Conservation (phyloP, 2,329 filamentous ascomycete genomes). For the Scedosporium minutisporum region DNA sequence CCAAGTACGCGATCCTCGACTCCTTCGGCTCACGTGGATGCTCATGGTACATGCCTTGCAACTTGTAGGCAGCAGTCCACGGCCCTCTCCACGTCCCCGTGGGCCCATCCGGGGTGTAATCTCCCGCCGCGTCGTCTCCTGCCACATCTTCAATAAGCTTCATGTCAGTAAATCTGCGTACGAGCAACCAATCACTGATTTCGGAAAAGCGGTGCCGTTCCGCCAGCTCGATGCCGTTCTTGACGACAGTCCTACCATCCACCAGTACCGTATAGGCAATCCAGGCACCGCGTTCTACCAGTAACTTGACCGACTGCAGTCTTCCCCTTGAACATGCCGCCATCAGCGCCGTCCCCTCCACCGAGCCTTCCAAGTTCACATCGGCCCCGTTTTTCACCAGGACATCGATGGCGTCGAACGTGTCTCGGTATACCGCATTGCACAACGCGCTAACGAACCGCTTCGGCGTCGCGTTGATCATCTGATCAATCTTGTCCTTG, state of each 20-base stretch:
- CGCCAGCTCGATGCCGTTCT: slow-evolving; percentile 9
- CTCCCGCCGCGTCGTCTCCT: not conserved
- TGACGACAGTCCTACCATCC: not conserved
- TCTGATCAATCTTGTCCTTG: not conserved
- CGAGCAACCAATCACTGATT: slow-evolving; percentile 11
- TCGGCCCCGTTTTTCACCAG: slow-evolving; percentile 8
- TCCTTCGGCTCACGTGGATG: not conserved
- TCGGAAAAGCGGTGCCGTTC: not conserved
- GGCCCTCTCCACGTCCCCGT: not conserved
- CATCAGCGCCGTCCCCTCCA: slow-evolving; percentile 13
- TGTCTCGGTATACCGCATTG: slow-evolving; percentile 2
- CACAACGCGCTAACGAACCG: slow-evolving; percentile 3
- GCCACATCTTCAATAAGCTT: not conserved
- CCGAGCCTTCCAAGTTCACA: slow-evolving; percentile 7
- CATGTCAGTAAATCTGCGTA: slow-evolving; percentile 5
- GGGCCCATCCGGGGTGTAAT: not conserved
- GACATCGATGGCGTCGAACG: slow-evolving; percentile 8
- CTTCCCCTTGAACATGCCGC: slow-evolving; percentile 8
- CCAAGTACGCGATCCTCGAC: not conserved
- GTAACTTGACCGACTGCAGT: slow-evolving; percentile 3
- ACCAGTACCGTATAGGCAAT: slow-evolving; percentile 6
- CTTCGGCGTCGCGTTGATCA: slow-evolving; percentile 2
- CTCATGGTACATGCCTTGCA: not conserved
- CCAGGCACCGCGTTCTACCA: slow-evolving; percentile 8
- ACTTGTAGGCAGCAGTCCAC: not conserved